Evolutionary conservation across 2,329 filamentous ascomycete species (phyloP).

Genomic region (Parafenestella ontariensis): DNA sequence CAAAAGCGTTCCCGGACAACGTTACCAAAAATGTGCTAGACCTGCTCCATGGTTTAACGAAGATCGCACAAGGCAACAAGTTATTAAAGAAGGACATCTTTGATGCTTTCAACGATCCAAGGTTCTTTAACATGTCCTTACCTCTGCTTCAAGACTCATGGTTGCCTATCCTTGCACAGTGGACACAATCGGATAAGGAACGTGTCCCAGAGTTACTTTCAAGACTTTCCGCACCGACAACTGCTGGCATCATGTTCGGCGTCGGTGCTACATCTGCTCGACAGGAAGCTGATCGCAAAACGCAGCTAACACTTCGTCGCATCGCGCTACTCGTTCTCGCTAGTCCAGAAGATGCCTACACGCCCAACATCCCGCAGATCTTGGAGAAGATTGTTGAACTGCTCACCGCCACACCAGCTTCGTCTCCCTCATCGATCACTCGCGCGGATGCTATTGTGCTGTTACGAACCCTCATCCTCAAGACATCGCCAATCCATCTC

Average conservation of each 20-base stretch:
- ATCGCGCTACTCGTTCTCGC: conserved; percentile 82
- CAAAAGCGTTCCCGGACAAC: conserved; percentile 86
- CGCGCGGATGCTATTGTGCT: conserved; percentile 91
- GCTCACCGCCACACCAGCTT: conserved; percentile 80
- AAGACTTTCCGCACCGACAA: conserved; percentile 82
- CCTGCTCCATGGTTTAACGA: conserved; percentile 78
- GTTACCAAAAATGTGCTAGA: conserved; percentile 74
- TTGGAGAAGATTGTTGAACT: conserved; percentile 88
- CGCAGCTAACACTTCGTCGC: conserved; percentile 86
- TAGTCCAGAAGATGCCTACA: conserved; percentile 78
- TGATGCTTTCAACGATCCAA: conserved; percentile 89
- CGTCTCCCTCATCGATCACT: conserved; percentile 89
- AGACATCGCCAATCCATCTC: conserved; percentile 79
- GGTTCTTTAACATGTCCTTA: conserved; percentile 78
- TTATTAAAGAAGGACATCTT: conserved; percentile 90
- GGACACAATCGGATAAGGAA: conserved; percentile 86
- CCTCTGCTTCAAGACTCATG: conserved; percentile 74
- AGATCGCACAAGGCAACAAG: conserved; percentile 81
- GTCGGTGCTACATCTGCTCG: conserved; percentile 93
- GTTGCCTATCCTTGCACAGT: conserved; percentile 84
- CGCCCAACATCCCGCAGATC: conserved; percentile 74
- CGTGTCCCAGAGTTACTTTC: conserved; percentile 80
- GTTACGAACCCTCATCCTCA: conserved; percentile 79
- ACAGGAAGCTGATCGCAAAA: conserved; percentile 92
- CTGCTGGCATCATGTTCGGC: conserved; percentile 97